A percentile compares a stretch with the other conserved stretches of the same genome.
These are phyloP conservation scores for Hypomontagnella monticulosa DNA, from an alignment of 495 filamentous ascomycete species.

Conservation along the genomic window DNA sequence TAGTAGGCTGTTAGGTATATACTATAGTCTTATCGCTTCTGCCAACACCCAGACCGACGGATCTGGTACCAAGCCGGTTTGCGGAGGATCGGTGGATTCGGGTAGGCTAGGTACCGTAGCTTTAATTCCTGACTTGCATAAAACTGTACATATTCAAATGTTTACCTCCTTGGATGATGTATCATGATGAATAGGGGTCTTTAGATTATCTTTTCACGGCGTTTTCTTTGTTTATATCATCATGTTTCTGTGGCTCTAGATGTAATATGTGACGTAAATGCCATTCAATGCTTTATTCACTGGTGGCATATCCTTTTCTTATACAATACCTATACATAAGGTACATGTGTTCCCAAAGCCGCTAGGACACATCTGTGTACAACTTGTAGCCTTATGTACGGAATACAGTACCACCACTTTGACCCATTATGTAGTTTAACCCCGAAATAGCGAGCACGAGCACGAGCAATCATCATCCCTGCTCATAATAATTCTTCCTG, in stretches of 20 bases:
- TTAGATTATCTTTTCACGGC: neutral
- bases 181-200: neutral
- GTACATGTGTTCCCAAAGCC: neutral
- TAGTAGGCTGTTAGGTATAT: too few species aligned
- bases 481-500: constrained; percentile 2
- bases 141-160: neutral
- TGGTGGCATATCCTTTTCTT: neutral
- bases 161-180: too few species aligned
- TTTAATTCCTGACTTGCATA: neutral
- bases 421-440: neutral
- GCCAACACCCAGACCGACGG: neutral
- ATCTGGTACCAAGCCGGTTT: constrained; percentile 9
- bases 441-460: constrained; percentile 31
- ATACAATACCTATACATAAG: neutral
- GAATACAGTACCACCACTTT: too few species aligned
- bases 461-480: constrained; percentile 17
- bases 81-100: constrained; percentile 7
- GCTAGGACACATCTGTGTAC: too few species aligned
- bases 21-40: too few species aligned
- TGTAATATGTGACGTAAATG: neutral
- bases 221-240: neutral
- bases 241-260: neutral
- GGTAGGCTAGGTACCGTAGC: neutral
- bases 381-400: too few species aligned
- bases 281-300: neutral